Percentiles rank a stretch among this genome's conserved stretches.
Evolutionary conservation across 140 eudicot genomes (phyloP).

Genomic region (Cichorium intybus): DNA sequence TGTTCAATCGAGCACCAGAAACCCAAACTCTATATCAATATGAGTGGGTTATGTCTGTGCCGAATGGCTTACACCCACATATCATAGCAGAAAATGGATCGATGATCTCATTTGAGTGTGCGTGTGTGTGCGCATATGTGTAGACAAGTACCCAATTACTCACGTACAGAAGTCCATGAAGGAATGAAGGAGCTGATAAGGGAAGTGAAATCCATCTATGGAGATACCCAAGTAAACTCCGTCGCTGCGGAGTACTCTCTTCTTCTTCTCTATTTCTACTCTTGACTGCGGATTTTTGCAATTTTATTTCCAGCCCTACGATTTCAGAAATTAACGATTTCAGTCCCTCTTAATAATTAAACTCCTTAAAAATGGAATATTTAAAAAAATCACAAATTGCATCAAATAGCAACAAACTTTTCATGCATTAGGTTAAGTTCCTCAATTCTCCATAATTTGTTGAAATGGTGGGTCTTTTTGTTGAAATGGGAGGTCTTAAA

Average conservation of each 20-base stretch:
- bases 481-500: too few relatives aligned
- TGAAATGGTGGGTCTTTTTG: too few relatives aligned
- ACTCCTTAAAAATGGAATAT: too few relatives aligned
- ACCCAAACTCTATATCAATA: not conserved
- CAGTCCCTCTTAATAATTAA: not conserved
- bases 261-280: slow-evolving; percentile 16
- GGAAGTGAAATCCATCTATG: slow-evolving; percentile 55
- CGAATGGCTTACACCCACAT: not conserved
- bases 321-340: not conserved
- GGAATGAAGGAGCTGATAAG: slow-evolving; percentile 49
- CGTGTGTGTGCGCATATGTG: not conserved
- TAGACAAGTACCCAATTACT: slow-evolving; percentile 1
- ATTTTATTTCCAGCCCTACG: not conserved
- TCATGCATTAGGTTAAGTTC: too few relatives aligned
- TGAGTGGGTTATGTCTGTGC: not conserved
- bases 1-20: not conserved
- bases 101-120: not conserved
- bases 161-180: slow-evolving; percentile 69
- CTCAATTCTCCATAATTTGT: too few relatives aligned
- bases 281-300: not conserved
- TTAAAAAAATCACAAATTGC: too few relatives aligned
- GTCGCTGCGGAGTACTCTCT: slow-evolving; percentile 2
- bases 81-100: not conserved
- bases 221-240: slow-evolving; percentile 28
- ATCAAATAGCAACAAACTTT: too few relatives aligned